Percentiles rank a stretch among this genome's conserved stretches.
Conservation (phyloP, 148 eudicot species). For the Chenopodium formosanum region DNA sequence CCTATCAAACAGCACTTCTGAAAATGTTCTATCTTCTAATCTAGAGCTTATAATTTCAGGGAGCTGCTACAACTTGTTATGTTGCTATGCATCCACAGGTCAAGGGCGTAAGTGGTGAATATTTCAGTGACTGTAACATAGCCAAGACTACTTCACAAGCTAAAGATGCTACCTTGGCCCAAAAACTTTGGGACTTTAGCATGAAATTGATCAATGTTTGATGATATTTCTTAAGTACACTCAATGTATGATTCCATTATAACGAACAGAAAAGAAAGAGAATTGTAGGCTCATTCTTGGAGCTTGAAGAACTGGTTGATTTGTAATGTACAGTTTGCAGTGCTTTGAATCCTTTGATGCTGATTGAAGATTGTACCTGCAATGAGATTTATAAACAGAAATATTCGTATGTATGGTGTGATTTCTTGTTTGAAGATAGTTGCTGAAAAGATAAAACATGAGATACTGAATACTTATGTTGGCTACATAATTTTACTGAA, state of each 20-base stretch:
- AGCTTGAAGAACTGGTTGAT: neutral
- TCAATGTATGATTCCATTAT: neutral
- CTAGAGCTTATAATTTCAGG: constrained; percentile 21
- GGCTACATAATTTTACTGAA: no score
- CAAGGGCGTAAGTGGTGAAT: constrained; percentile 37
- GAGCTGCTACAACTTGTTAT: constrained; percentile 46
- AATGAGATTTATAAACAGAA: neutral
- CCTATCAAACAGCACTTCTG: neutral
- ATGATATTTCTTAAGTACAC: neutral
- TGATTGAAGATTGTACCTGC: constrained; percentile 1
- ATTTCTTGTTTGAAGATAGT: neutral
- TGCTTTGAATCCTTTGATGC: neutral
- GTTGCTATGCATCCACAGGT: constrained; percentile 41
- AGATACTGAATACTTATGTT: no score
- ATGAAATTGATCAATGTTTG: constrained; percentile 29
- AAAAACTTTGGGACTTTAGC: constrained; percentile 44
- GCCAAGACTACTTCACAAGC: constrained; percentile 31
- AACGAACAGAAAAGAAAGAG: neutral
- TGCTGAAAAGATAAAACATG: no score
- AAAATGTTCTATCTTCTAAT: neutral
- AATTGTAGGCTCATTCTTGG: neutral
- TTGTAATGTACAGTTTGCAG: neutral
- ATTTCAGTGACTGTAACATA: constrained; percentile 38
- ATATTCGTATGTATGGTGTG: neutral
- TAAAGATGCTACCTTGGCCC: constrained; percentile 32